Conservation (phyloP, 2,329 filamentous ascomycete species). For the Aspergillus ochraceus region DNA sequence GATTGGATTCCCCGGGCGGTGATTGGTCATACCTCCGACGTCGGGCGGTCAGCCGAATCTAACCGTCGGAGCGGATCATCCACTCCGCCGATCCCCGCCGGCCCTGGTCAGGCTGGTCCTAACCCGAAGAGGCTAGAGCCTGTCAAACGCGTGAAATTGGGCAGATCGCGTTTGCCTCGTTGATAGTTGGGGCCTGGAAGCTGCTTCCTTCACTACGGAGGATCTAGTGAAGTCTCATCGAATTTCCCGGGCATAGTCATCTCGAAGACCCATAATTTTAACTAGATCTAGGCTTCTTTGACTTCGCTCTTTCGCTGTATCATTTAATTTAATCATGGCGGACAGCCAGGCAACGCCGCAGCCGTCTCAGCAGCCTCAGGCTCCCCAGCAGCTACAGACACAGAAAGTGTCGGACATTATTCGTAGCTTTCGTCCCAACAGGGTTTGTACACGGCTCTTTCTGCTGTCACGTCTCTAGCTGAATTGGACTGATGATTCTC, state of each 20-base stretch:
- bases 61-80: conserved; percentile 22
- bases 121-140: neutral
- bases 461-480: neutral
- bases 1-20: conserved; percentile 2
- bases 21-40: conserved; percentile 16
- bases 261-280: neutral
- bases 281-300: neutral
- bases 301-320: neutral
- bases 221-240: neutral
- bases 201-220: neutral
- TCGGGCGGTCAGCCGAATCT: conserved; percentile 14
- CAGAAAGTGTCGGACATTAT: conserved; percentile 78
- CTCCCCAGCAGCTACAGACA: conserved; percentile 35
- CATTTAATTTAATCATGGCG: conserved; percentile 21
- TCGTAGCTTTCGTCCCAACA: conserved; percentile 73
- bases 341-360: conserved; percentile 25
- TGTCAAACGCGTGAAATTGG: conserved; percentile 18
- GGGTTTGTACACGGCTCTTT: conserved; percentile 53
- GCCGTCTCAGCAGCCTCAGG: conserved; percentile 23
- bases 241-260: neutral
- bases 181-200: neutral
- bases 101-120: neutral
- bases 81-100: conserved; percentile 1
- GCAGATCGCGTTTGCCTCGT: neutral
- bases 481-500: conserved; percentile 11